Conservation (phyloP, 768 basidiomycete species). For the Hericium coralloides region DNA sequence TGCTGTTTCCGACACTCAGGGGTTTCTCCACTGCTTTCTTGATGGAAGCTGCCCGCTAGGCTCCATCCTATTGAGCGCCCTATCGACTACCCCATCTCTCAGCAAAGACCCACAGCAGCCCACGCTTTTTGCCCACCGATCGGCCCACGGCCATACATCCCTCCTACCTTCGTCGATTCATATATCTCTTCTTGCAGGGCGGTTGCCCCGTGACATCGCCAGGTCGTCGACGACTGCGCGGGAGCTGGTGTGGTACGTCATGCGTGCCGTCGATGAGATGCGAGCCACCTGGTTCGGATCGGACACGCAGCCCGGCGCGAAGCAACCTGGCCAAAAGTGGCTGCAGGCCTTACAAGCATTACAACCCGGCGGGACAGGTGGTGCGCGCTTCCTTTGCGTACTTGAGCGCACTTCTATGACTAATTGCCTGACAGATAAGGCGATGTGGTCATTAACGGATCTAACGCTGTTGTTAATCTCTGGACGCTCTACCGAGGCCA, state of each 20-base stretch:
- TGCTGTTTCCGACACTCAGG: slow-evolving; percentile 46
- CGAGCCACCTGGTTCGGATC: slow-evolving; percentile 64
- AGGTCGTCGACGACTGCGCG: slow-evolving; percentile 59
- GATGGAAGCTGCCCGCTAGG: slow-evolving; percentile 75
- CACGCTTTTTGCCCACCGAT: slow-evolving; percentile 42
- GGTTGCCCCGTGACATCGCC: slow-evolving; percentile 60
- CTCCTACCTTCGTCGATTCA: slow-evolving; percentile 39
- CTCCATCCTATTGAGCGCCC: slow-evolving; percentile 30
- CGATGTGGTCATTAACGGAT: slow-evolving; percentile 59
- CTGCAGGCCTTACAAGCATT: slow-evolving; percentile 46
- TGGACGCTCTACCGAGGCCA: slow-evolving; percentile 60
- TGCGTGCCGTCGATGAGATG: slow-evolving; percentile 68
- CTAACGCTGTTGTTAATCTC: slow-evolving; percentile 63
- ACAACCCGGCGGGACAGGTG: slow-evolving; percentile 29
- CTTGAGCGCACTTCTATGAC: not conserved
- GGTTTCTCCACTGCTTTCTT: slow-evolving; percentile 55
- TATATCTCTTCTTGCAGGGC: slow-evolving; percentile 47
- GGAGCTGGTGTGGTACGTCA: slow-evolving; percentile 63
- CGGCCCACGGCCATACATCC: slow-evolving; percentile 19
- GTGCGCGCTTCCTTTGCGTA: not conserved
- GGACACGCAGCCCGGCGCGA: slow-evolving; percentile 54
- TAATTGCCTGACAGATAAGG: slow-evolving; percentile 34
- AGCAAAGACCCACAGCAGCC: slow-evolving; percentile 39
- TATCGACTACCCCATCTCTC: slow-evolving; percentile 23
- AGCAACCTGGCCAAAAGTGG: slow-evolving; percentile 70